These are phyloP conservation scores for Arthrobotrys megalospora DNA, from an alignment of 2,329 filamentous ascomycete species.

Conservation along the genomic window DNA sequence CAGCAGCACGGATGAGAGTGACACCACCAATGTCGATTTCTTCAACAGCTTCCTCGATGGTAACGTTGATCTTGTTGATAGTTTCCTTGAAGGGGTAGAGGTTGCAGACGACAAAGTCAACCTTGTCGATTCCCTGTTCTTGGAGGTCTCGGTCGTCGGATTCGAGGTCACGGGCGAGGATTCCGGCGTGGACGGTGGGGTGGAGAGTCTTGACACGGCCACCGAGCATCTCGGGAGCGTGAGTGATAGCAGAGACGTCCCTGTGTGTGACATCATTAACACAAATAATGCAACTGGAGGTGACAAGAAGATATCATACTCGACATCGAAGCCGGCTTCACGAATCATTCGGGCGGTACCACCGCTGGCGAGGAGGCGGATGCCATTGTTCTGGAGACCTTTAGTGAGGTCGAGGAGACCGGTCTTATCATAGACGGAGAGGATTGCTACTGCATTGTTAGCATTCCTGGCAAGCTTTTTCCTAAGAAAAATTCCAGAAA, in stretches of 20 bases:
- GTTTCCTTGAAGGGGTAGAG: conserved; percentile 99
- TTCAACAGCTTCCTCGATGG: conserved; percentile 95
- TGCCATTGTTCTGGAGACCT: conserved; percentile 88
- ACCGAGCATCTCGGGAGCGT: conserved; percentile 95
- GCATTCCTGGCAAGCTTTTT: background rate
- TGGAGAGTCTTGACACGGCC: conserved; percentile 96
- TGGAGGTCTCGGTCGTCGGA: conserved; percentile 97
- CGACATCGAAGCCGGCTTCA: conserved; percentile 93
- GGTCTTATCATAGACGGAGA: conserved; percentile 99
- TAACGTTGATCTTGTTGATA: conserved; percentile 95
- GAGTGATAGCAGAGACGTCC: conserved; percentile 97
- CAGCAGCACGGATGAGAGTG: conserved; percentile 93
- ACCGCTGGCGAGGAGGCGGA: conserved; percentile 92
- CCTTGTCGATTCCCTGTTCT: conserved; percentile 93
- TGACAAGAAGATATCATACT: conserved; percentile 74
- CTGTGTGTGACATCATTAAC: conserved; percentile 69
- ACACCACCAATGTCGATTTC: conserved; percentile 99
- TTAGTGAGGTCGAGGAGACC: conserved; percentile 93
- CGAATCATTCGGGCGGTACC: conserved; percentile 97
- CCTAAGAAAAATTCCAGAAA: background rate
- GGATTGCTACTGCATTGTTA: conserved; percentile 78
- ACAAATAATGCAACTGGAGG: background rate
- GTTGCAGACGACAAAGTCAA: conserved; percentile 97
- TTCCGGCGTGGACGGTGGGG: conserved; percentile 86
- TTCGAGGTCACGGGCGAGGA: conserved; percentile 92